Conservation (phyloP, 106 monocot species). For the Chionographis japonica region DNA sequence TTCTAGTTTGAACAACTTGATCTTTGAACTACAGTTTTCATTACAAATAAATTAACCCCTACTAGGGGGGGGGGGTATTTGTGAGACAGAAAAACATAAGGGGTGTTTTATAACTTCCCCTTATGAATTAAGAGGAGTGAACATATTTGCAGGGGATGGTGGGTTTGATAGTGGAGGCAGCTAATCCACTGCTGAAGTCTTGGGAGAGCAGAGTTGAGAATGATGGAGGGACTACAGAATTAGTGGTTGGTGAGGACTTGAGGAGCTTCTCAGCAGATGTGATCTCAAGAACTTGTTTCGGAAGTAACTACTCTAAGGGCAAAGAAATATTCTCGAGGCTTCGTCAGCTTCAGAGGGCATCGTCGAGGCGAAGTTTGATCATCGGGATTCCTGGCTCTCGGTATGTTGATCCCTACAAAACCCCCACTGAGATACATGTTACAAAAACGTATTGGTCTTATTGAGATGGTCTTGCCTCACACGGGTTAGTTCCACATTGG, state of each 20-base stretch:
- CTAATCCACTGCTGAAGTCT: constrained; percentile 25
- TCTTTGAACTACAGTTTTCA: background rate
- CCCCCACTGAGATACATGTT: too few relatives aligned
- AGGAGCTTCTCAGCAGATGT: constrained; percentile 63
- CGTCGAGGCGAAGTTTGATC: constrained; percentile 18
- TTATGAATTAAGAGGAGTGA: background rate
- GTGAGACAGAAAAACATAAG: too few relatives aligned
- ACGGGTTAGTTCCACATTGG: too few relatives aligned
- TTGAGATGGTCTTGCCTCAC: too few relatives aligned
- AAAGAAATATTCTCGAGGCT: constrained; percentile 60
- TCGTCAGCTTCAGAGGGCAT: constrained; percentile 22
- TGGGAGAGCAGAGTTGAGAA: constrained; percentile 46
- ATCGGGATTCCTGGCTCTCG: constrained; percentile 36
- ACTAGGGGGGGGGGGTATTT: too few relatives aligned
- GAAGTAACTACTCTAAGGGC: constrained; percentile 54
- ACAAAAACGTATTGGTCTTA: too few relatives aligned
- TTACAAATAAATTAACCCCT: too few relatives aligned
- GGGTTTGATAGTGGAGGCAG: constrained; percentile 44
- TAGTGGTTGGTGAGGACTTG: constrained; percentile 52
- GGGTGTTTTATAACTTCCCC: too few relatives aligned
- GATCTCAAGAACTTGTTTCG: constrained; percentile 72
- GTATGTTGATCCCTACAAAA: constrained; percentile 4
- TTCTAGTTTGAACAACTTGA: too few relatives aligned
- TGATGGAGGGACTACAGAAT: constrained; percentile 26
- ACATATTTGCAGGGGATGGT: constrained; percentile 54